Base-by-base conservation (phyloP, 163 green algal genomes). In the Scenedesmus sp. region DNA sequence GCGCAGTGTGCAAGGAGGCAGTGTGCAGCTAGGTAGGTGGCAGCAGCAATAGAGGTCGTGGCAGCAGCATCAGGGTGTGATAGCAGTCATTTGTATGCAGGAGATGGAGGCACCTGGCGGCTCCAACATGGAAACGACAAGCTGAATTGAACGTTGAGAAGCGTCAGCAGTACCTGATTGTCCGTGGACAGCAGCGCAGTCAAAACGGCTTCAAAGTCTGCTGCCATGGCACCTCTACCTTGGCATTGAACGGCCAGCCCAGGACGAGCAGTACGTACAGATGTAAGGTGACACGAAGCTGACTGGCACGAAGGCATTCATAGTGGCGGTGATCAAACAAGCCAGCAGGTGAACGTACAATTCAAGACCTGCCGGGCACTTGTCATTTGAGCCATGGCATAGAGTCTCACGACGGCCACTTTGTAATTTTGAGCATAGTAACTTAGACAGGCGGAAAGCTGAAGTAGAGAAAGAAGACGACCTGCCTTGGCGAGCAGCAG, bases 131-230 rank as follows among this genome's bases (percentile, higher is more conserved):
- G 30, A 16, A 12, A 76, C 37, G 0, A 1, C 30, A 35, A 22
- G 7, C 4, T 40, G 1, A 22, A 1, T 22, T 7, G 24, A 6
- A 40, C 0, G 12, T 1, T 2, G 16, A 9, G 44, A 1, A 73
- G 18, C 1, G n/a, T 49, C 15, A n/a, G 15, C 46, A 46, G 24
- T 79, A 91, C 88, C 88, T 88, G 80, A 65, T 92, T 92, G 51
- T 92, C 88, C 13, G 80, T 65, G 0, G 80, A 88, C n/a, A 92
- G 65, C 42, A 78, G 86, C 24, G 88, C 46, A 46, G 70, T 43
- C 46, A 92, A 51, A 53, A 92, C 7, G 26, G 33, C 81, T 49
- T 92, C 88, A 49, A 92, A 51, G 61, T 88, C n/a, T n/a, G 68
- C 42, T 59, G 79, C 73, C 65, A 76, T 76, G 65, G 65, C 65